Evolutionary conservation across 352 stramenopile species (phyloP).

Genomic region (Phytopythium cucurbitacearum): DNA sequence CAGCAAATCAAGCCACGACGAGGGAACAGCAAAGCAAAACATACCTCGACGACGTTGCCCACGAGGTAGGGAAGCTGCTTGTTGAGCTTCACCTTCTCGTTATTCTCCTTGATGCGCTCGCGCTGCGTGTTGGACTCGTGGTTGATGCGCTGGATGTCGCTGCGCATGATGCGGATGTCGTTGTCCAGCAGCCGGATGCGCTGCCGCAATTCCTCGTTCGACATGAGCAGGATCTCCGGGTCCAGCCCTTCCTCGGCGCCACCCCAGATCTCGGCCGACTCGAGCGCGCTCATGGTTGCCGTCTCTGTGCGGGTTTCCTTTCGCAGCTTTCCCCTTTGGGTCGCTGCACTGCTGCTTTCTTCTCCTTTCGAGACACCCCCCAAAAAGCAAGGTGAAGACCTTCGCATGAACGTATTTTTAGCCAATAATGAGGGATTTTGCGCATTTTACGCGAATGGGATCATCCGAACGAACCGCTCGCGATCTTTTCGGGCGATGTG

Average conservation of each 20-base stretch:
- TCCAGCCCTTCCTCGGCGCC: constrained; percentile 53
- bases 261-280: constrained; percentile 63
- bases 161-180: constrained; percentile 97
- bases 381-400: background rate
- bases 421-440: background rate
- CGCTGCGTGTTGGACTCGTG: constrained; percentile 93
- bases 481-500: background rate
- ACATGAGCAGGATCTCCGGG: constrained; percentile 93
- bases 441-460: background rate
- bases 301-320: constrained; percentile 8
- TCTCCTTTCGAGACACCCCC: constrained; percentile 7
- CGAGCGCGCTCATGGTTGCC: constrained; percentile 58
- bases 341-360: background rate
- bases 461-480: constrained; percentile 7
- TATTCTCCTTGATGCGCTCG: constrained; percentile 97
- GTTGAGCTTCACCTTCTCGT: constrained; percentile 99
- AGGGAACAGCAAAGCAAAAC: constrained; percentile 32
- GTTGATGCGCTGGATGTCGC: constrained; percentile 95
- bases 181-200: constrained; percentile 96
- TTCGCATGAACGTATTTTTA: background rate
- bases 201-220: constrained; percentile 93
- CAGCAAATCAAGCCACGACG: constrained; percentile 13
- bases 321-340: constrained; percentile 8
- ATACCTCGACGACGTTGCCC: constrained; percentile 95
- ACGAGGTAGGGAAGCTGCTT: constrained; percentile 99